These are phyloP conservation scores for Castanea sativa DNA, from an alignment of 306 rosid species.

Conservation along the genomic window DNA sequence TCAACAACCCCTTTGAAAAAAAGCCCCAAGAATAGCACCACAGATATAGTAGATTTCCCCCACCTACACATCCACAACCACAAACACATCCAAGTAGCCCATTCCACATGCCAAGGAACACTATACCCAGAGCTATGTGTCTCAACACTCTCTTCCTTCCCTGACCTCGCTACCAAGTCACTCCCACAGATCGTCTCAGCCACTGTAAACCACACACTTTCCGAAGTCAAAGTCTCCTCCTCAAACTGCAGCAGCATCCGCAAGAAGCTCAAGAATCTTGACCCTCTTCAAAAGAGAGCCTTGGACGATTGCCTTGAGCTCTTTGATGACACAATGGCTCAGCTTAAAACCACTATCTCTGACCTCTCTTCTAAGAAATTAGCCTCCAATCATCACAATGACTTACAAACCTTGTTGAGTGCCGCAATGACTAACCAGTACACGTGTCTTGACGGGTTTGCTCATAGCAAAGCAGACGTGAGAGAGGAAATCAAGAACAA, in stretches of 20 bases:
- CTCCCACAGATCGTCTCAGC: conserved; percentile 47
- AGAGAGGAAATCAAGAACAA: conserved; percentile 32
- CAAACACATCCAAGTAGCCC: conserved; percentile 48
- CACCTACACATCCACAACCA: conserved; percentile 30
- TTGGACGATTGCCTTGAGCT: conserved; percentile 73
- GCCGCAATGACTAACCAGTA: conserved; percentile 81
- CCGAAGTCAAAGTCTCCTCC: conserved; percentile 47
- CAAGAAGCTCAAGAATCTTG: conserved; percentile 14
- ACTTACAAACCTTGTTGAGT: conserved; percentile 59
- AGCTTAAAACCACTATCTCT: conserved; percentile 41
- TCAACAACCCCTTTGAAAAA: conserved; percentile 18
- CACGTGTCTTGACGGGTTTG: conserved; percentile 89
- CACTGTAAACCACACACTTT: conserved; percentile 39
- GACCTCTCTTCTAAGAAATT: conserved; percentile 39
- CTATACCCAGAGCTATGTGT: conserved; percentile 71
- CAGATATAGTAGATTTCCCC: neutral
- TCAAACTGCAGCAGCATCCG: conserved; percentile 41
- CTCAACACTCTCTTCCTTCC: conserved; percentile 57
- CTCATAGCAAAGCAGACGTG: conserved; percentile 27
- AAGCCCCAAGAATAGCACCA: neutral
- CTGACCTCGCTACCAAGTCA: conserved; percentile 51
- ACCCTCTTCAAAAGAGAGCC: conserved; percentile 39
- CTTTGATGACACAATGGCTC: conserved; percentile 42
- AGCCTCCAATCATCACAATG: conserved; percentile 18
- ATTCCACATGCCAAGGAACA: conserved; percentile 65